Conservation (phyloP, 345 rosid genomes). For the Eucalyptus polybractea region DNA sequence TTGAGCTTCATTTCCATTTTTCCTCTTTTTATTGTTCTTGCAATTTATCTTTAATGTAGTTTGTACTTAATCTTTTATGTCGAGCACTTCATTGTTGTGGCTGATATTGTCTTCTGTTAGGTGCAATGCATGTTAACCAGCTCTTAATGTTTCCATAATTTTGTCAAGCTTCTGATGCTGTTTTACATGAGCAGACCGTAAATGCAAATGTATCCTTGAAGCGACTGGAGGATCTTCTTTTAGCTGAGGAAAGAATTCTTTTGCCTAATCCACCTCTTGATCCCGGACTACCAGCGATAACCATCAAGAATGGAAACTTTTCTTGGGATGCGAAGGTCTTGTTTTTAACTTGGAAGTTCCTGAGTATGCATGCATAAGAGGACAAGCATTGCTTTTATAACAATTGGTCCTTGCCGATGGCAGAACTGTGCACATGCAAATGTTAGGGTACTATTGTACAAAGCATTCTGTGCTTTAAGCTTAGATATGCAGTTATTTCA, state of each 20-base stretch:
- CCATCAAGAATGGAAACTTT: constrained; percentile 77
- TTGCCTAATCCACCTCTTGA: constrained; percentile 85
- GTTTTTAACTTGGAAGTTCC: neutral
- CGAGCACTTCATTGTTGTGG: neutral
- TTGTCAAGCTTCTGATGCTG: constrained; percentile 4
- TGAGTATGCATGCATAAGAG: neutral
- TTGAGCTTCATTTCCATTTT: neutral
- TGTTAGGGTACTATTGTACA: neutral
- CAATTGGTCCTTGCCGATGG: neutral
- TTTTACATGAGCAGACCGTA: constrained; percentile 40
- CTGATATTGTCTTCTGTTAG: neutral
- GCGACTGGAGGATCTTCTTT: constrained; percentile 87
- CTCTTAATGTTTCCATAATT: neutral
- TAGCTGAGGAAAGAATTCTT: constrained; percentile 87
- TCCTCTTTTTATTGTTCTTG: neutral
- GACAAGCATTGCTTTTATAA: neutral
- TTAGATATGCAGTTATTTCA: neutral
- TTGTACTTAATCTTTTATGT: neutral
- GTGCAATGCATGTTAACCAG: neutral
- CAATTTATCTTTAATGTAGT: neutral
- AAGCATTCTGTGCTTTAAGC: neutral
- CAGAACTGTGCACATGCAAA: neutral
- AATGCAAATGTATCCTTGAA: constrained; percentile 93
- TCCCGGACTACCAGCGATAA: constrained; percentile 59
- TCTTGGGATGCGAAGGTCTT: constrained; percentile 94